Conservation (phyloP, 2,329 filamentous ascomycete genomes). For the Metarhizium robertsii region DNA sequence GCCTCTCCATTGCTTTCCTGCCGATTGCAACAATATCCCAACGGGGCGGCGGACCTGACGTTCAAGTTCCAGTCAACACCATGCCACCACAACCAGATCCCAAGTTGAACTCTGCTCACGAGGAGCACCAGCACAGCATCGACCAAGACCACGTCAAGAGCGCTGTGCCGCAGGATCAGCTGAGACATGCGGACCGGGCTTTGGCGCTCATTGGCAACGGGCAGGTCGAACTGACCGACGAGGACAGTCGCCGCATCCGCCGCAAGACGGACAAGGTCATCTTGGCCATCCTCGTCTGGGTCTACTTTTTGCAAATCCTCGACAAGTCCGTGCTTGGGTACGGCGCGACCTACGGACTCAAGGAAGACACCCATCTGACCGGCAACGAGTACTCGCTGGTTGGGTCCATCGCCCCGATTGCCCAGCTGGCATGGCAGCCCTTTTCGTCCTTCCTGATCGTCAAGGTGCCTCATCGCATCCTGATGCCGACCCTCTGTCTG, state of each 20-base stretch:
- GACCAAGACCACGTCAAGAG: background rate
- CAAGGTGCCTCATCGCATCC: slow-evolving; percentile 47
- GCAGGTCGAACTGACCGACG: slow-evolving; percentile 10
- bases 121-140: slow-evolving; percentile 3
- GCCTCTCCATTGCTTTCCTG: background rate
- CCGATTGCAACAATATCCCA: background rate
- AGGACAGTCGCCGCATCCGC: slow-evolving; percentile 34
- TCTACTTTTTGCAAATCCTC: slow-evolving; percentile 51
- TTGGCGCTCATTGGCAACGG: slow-evolving; percentile 1
- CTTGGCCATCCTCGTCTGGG: slow-evolving; percentile 44
- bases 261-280: slow-evolving; percentile 53
- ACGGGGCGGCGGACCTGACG: too few relatives aligned
- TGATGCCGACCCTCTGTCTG: slow-evolving; percentile 42
- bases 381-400: slow-evolving; percentile 48
- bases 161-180: background rate
- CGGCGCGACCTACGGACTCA: slow-evolving; percentile 45
- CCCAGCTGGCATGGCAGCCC: slow-evolving; percentile 52
- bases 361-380: slow-evolving; percentile 36
- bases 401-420: slow-evolving; percentile 48
- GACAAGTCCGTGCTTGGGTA: slow-evolving; percentile 50
- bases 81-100: slow-evolving; percentile 4
- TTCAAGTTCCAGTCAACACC: background rate
- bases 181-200: slow-evolving; percentile 1
- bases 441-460: slow-evolving; percentile 52
- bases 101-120: slow-evolving; percentile 7